Base-by-base conservation (phyloP, 2,329 filamentous ascomycete genomes). In the Penicillium sp. region DNA sequence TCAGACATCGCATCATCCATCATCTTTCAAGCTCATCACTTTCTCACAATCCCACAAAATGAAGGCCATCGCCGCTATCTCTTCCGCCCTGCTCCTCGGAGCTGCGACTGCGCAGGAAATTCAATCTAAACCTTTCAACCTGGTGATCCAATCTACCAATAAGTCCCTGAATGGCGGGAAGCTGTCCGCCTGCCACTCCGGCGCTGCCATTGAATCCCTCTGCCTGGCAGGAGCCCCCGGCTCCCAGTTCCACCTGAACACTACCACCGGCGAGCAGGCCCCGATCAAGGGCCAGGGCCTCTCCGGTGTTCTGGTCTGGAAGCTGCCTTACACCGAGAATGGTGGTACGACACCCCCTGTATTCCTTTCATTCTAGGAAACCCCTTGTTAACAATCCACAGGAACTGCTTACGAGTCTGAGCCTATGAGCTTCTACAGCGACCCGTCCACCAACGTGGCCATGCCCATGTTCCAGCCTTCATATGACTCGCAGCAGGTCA, bases 181-280 rank as follows among this genome's bases (percentile, higher is more conserved):
- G 6, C 69, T 79, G 14, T 61, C 59, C 5, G 62, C 77, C 49
- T 80, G 77, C 63, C 77, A 79, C 60, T 69, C 72, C 52, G 77
- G 77, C 27, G 77, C 77, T 18, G 77, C 70, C 4, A 76, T 79
- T 47, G 76, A 79, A 59, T 70, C 66, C 10, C 71, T 79, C 48
- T 79, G 77, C 55, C 54, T 75, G 16, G 52, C 58, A 43, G 52
- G 61, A 39, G n/a, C n/a, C n/a, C 30, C 39, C 31, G 35, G 35
- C 14, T 36, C 54, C 57, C 33, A 62, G 53, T 44, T 53, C 44
- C 53, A 63, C 35, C 65, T 71, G 55, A 74, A 75, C 60, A 66
- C 67, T 33, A 64, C 69, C 3, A 51, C 62, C 33, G 59, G 49
- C 41, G 63, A 56, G 48, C 56, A n/a, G 56, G 48, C 8, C 56